Percentiles rank a stretch among this genome's conserved stretches.
These are phyloP conservation scores for Diphasiastrum complanatum DNA, from an alignment of 83 land plant species.

Conservation along the genomic window DNA sequence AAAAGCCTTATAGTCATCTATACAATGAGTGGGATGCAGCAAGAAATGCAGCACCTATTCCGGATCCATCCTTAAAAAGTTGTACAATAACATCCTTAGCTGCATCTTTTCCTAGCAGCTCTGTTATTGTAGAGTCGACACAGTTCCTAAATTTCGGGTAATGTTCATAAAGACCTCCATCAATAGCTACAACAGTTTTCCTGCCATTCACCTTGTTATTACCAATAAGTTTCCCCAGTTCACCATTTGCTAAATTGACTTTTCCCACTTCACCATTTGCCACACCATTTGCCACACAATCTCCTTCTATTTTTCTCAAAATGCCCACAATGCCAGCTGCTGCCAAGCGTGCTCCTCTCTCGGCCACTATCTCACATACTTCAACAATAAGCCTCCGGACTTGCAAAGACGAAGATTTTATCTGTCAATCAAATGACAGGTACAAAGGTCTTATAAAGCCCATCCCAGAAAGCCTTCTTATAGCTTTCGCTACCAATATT, in stretches of 20 bases:
- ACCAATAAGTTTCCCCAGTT: too few species aligned
- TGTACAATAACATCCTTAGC: constrained; percentile 53
- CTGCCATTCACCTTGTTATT: constrained; percentile 30
- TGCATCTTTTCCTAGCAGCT: constrained; percentile 72
- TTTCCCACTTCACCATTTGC: constrained; percentile 15
- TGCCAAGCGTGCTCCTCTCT: constrained; percentile 75
- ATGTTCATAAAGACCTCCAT: constrained; percentile 63
- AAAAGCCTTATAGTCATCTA: too few species aligned
- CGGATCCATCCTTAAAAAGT: constrained; percentile 74
- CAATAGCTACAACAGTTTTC: constrained; percentile 74
- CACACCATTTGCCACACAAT: constrained; percentile 42
- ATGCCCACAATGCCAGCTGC: constrained; percentile 92
- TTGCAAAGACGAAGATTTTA: constrained; percentile 50
- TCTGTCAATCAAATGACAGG: constrained; percentile 36
- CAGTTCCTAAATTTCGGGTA: constrained; percentile 56
- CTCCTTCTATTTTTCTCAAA: constrained; percentile 72
- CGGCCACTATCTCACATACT: constrained; percentile 60
- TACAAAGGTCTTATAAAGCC: background rate
- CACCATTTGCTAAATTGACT: too few species aligned
- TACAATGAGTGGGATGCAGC: constrained; percentile 27
- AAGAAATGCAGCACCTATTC: constrained; percentile 78
- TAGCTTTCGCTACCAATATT: too few species aligned
- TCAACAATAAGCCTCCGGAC: constrained; percentile 55
- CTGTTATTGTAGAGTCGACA: constrained; percentile 53
- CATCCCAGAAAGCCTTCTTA: background rate